Conservation (phyloP, 495 filamentous ascomycete species). For the Penicillium turbatum region DNA sequence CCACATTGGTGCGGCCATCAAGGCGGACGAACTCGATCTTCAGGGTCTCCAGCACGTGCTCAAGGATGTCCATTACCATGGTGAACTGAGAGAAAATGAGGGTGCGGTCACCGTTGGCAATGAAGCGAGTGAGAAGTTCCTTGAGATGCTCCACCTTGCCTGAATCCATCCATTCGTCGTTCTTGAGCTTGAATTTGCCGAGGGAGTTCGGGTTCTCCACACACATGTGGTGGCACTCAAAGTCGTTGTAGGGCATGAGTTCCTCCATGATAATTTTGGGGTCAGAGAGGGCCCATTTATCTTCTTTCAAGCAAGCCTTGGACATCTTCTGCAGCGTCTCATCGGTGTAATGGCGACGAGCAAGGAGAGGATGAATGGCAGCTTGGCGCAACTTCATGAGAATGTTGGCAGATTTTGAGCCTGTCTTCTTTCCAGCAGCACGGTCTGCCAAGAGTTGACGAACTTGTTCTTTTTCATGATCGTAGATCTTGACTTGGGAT, state of each 20-base stretch:
- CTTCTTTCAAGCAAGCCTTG: constrained; percentile 64
- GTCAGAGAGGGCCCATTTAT: constrained; percentile 54
- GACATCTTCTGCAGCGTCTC: constrained; percentile 71
- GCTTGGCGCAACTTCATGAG: constrained; percentile 91
- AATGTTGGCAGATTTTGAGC: constrained; percentile 61
- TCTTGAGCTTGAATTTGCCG: constrained; percentile 62
- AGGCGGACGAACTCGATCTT: constrained; percentile 72
- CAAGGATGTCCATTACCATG: constrained; percentile 83
- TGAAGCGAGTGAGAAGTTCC: constrained; percentile 66
- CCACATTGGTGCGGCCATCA: constrained; percentile 79
- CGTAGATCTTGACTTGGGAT: constrained; percentile 67
- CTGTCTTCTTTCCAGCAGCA: constrained; percentile 52
- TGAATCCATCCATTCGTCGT: constrained; percentile 84
- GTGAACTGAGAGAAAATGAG: constrained; percentile 92
- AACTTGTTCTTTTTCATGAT: constrained; percentile 51
- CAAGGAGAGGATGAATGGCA: constrained; percentile 86
- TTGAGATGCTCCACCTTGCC: constrained; percentile 80
- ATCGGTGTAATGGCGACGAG: constrained; percentile 74
- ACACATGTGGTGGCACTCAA: constrained; percentile 78
- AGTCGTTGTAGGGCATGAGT: constrained; percentile 70
- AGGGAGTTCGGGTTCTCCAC: constrained; percentile 63
- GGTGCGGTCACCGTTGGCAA: constrained; percentile 76
- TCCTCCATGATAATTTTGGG: constrained; percentile 66
- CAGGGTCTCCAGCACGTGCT: constrained; percentile 70
- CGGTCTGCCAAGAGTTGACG: constrained; percentile 53